Evolutionary conservation across 139 green algal genomes (phyloP).

Genomic region (Coccomyxa sp.): DNA sequence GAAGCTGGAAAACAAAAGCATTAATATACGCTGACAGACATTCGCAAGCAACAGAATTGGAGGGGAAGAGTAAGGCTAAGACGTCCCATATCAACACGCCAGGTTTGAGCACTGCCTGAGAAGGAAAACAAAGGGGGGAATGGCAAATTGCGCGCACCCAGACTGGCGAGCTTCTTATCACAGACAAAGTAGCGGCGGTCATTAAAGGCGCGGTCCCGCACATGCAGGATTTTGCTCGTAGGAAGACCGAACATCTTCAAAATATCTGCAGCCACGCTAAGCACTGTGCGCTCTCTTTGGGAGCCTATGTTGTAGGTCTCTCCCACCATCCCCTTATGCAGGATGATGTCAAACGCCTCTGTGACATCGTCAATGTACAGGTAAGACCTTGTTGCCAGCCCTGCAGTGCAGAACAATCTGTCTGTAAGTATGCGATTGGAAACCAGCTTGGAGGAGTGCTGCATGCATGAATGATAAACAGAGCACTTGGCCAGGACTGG

Average conservation of each 20-base stretch:
- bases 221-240: constrained; percentile 38
- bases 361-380: constrained; percentile 94
- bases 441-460: no score
- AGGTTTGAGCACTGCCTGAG: background rate
- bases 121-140: background rate
- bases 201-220: constrained; percentile 84
- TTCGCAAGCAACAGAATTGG: background rate
- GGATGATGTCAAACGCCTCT: constrained; percentile 81
- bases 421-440: no score
- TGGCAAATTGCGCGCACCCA: constrained; percentile 29
- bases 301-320: constrained; percentile 98
- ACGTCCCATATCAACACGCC: background rate
- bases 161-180: constrained; percentile 78
- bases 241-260: constrained; percentile 47
- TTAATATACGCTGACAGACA: background rate
- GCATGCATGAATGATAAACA: no score
- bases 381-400: constrained; percentile 50
- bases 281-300: constrained; percentile 83
- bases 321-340: constrained; percentile 69
- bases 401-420: background rate
- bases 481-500: no score
- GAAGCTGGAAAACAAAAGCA: background rate
- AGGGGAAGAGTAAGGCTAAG: background rate
- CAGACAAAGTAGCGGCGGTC: constrained; percentile 93
- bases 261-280: constrained; percentile 77